Evolutionary conservation across 2,329 filamentous ascomycete species (phyloP), one percentile per base, ranked within the genome.

Genomic region (Sarocladium oryzae): DNA sequence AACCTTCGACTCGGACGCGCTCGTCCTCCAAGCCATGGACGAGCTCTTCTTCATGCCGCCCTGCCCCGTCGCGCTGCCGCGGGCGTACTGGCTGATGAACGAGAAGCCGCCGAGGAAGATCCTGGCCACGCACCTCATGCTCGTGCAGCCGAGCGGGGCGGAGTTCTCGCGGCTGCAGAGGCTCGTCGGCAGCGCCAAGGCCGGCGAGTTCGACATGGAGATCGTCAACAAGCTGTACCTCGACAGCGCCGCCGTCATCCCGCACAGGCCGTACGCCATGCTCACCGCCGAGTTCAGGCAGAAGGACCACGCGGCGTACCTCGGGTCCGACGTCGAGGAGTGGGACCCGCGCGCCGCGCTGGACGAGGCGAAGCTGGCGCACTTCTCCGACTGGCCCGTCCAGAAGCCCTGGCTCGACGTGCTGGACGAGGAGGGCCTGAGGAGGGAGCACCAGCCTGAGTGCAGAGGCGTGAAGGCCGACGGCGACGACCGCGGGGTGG

Each of bases 331-430:
- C 8, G 62, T 72, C 2, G 79, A 79, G 55, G 57, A 60, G 2
- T 88, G 84, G 82, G 77, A 86, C 58, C 73, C 83, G 0, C 20
- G 65, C 53, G 51, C 63, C 30, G 72, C 74, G 1, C 69, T 79
- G 50, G 72, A 73, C 13, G 81, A 86, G 58, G 79, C 82, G 6
- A 86, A 85, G 55, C 72, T 85, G 4, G 69, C 88, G 2, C 85
- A 88, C 62, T 88, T 88, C 62, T 84, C 79, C 11, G 85, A 89
- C 60, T 86, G 80, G 80, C 85, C 85, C 1, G 58, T 86, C 5
- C 48, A 7, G 32, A 50, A 50, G 48, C 48, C 48, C n/a, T 50
- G 48, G 48, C 4, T 48, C 6, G 40, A 45, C n/a, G 7, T 45
- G 11, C 5, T 32, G 5, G 43, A 48, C 21, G 4, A 18, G 8